Evolutionary conservation across 768 basidiomycete species (phyloP), one percentile per base, ranked within the genome.

Genomic region (Pulveroboletus sp.): DNA sequence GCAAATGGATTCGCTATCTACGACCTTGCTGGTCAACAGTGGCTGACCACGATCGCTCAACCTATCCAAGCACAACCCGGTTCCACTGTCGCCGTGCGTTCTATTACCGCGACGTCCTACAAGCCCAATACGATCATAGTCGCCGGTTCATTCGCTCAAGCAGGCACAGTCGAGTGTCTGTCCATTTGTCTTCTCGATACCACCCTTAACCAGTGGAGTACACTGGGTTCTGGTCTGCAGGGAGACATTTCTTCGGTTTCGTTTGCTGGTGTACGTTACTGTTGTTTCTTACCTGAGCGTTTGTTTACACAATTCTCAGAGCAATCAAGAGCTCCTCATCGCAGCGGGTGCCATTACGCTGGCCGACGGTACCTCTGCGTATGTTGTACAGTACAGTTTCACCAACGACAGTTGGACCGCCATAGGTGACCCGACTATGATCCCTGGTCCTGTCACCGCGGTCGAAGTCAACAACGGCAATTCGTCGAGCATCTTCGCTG

Each of bases 371-470:
- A 79, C 78, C 8, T 64, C 77, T 4, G 76, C 86, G 10, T 90
- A 89, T 62, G 85, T 95, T 41, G 87, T 82, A 0, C 73, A 77
- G 48, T 97, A 79, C 66, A 74, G 76, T 51, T 82, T 94, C 60
- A 57, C 76, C 32, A 93, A 92, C 61, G 59, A 70, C 3, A 83
- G 82, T 2, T 99, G 95, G 95, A 71, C 72, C 8, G 63, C 83
- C 1, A 63, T 93, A 26, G 91, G 89, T 9, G 63, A 71, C 39
- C 67, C 78, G 11, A 64, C 67, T 11, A 74, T 80, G 41, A 73
- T 97, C 21, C 91, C 93, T 39, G 95, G 95, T 4, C 93, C 93
- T 3, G 87, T 93, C 2, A 88, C 92, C 4, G 93, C 95, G 10
- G 65, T 97, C 45, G 86, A 86, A 46, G 86, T 93, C 37, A 90